Percentiles rank a stretch among this genome's conserved stretches.
Evolutionary conservation across 345 rosid species (phyloP).

Genomic region (Populus euphratica): DNA sequence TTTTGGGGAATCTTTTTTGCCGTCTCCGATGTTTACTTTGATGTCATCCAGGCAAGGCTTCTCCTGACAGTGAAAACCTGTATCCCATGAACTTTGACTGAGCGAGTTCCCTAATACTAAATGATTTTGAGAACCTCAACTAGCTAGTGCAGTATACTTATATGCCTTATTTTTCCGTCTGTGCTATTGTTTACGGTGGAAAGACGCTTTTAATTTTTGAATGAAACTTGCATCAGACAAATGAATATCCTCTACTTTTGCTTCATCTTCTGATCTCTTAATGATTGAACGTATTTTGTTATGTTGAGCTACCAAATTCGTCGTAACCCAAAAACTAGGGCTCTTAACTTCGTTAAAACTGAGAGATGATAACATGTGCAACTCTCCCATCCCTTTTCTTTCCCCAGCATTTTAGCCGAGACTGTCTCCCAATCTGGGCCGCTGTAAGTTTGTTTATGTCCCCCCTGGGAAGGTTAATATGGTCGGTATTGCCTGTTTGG

Average conservation of each 20-base stretch:
- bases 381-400: no score
- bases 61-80: not conserved
- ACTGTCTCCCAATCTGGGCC: no score
- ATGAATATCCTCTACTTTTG: not conserved
- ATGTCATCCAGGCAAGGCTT: conserved; percentile 6
- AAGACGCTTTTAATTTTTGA: conserved; percentile 1
- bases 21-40: not conserved
- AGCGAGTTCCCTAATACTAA: not conserved
- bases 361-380: no score
- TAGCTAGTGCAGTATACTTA: conserved; percentile 1
- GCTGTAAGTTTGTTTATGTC: not conserved
- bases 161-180: conserved; percentile 6
- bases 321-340: no score
- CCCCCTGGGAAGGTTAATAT: not conserved
- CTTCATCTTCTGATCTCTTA: not conserved
- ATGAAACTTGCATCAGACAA: conserved; percentile 1
- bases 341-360: no score
- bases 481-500: not conserved
- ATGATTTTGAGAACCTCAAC: conserved; percentile 9
- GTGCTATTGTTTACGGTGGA: not conserved
- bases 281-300: not conserved
- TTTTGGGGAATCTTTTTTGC: conserved; percentile 1
- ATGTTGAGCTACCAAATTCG: no score
- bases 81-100: not conserved
- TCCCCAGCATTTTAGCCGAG: no score